These are phyloP conservation scores for Mytilinidion resinicola DNA, from an alignment of 495 filamentous ascomycete species.

Conservation along the genomic window DNA sequence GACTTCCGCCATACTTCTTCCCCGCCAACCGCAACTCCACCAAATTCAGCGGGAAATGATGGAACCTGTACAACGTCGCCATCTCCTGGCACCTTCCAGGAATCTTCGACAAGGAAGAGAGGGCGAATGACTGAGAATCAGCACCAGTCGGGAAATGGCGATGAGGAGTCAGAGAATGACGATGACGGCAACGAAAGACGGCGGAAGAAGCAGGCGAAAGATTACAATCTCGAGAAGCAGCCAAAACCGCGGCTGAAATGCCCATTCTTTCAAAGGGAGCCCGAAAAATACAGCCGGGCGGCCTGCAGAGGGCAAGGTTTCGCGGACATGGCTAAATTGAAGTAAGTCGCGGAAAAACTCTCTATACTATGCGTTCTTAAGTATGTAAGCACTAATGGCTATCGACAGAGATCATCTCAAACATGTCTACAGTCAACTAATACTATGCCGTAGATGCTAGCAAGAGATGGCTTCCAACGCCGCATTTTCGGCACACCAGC, in stretches of 20 bases:
- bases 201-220: neutral
- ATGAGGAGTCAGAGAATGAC: neutral
- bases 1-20: no score
- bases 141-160: neutral
- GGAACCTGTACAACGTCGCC: no score
- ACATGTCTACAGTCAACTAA: constrained; percentile 1
- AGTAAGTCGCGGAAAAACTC: neutral
- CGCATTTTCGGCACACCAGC: neutral
- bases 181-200: neutral
- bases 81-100: no score
- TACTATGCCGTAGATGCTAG: constrained; percentile 3
- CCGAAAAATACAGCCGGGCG: neutral
- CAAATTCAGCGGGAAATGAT: no score
- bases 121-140: neutral
- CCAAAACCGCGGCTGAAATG: neutral
- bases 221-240: neutral
- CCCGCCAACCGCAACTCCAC: no score
- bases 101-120: neutral
- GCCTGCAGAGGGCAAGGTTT: neutral
- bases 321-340: neutral
- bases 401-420: constrained; percentile 1
- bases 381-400: no score
- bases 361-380: no score
- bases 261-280: neutral
- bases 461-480: constrained; percentile 7